These are phyloP conservation scores for Rasamsonia emersonii DNA, from an alignment of 2,329 filamentous ascomycete genomes.

Conservation along the genomic window DNA sequence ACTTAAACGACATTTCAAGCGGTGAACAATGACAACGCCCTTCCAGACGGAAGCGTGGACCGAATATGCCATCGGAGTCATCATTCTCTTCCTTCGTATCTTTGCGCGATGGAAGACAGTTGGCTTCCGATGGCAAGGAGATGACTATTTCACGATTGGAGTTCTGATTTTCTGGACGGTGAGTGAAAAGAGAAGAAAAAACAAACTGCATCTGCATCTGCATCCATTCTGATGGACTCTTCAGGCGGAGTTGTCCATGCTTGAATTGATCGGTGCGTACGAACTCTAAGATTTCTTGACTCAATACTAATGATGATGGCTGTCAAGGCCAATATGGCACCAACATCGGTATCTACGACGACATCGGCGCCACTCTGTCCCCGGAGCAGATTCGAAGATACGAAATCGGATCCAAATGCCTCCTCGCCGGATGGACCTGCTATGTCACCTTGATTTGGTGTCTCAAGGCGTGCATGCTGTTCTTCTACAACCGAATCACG, in stretches of 20 bases:
- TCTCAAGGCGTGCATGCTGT: slow-evolving; percentile 38
- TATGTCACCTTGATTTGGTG: slow-evolving; percentile 37
- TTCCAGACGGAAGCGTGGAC: slow-evolving; percentile 39
- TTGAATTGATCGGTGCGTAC: too few species aligned
- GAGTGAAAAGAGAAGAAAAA: too few species aligned
- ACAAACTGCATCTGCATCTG: too few species aligned
- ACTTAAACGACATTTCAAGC: too few species aligned
- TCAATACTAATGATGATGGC: slow-evolving; percentile 8
- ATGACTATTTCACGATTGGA: slow-evolving; percentile 35
- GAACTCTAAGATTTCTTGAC: too few species aligned
- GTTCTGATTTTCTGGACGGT: slow-evolving; percentile 33
- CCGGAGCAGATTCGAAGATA: slow-evolving; percentile 19
- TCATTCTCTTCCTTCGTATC: slow-evolving; percentile 32
- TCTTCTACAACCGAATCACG: slow-evolving; percentile 37
- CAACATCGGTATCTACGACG: slow-evolving; percentile 28
- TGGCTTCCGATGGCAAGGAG: slow-evolving; percentile 34
- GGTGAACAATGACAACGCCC: too few species aligned
- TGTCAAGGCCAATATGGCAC: slow-evolving; percentile 29
- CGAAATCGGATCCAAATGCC: slow-evolving; percentile 25
- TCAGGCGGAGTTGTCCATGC: too few species aligned
- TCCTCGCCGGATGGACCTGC: slow-evolving; percentile 32
- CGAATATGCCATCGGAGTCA: slow-evolving; percentile 34
- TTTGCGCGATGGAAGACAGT: slow-evolving; percentile 32
- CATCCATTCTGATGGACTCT: too few species aligned
- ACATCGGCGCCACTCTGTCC: slow-evolving; percentile 22